Conservation (phyloP, 441 rosid genomes). For the Geranium incanum region DNA sequence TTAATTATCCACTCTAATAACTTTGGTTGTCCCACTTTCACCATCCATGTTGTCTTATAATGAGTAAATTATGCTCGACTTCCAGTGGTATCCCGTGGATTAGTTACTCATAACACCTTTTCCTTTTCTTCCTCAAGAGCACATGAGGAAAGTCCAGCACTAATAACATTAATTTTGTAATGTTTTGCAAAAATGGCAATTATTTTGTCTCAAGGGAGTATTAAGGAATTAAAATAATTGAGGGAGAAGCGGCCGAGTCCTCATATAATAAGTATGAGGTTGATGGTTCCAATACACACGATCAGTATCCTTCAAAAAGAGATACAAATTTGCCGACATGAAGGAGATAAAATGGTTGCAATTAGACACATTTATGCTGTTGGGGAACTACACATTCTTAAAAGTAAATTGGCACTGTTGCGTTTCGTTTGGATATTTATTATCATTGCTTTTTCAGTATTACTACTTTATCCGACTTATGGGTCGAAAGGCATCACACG, state of each 20-base stretch:
- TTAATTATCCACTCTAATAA: neutral
- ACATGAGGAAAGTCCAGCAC: neutral
- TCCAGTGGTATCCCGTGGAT: neutral
- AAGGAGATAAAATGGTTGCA: neutral
- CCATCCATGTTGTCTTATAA: neutral
- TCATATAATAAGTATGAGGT: neutral
- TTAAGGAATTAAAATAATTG: neutral
- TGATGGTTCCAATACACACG: neutral
- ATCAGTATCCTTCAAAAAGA: too few species aligned
- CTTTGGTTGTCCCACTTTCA: neutral
- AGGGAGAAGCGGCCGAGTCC: neutral
- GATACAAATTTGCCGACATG: too few species aligned
- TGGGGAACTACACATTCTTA: neutral
- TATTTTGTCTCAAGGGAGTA: neutral
- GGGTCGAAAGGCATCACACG: conserved; percentile 98
- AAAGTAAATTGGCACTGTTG: neutral
- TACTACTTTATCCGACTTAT: conserved; percentile 93
- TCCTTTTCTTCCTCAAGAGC: neutral
- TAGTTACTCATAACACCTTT: neutral
- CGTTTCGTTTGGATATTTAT: neutral
- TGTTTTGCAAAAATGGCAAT: neutral
- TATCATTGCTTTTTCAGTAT: conserved; percentile 44
- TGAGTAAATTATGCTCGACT: neutral
- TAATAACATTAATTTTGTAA: neutral
- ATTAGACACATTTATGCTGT: neutral